Evolutionary conservation across 441 rosid species (phyloP), one percentile per base, ranked within the genome.

Genomic region (Eutrema salsugineum): DNA sequence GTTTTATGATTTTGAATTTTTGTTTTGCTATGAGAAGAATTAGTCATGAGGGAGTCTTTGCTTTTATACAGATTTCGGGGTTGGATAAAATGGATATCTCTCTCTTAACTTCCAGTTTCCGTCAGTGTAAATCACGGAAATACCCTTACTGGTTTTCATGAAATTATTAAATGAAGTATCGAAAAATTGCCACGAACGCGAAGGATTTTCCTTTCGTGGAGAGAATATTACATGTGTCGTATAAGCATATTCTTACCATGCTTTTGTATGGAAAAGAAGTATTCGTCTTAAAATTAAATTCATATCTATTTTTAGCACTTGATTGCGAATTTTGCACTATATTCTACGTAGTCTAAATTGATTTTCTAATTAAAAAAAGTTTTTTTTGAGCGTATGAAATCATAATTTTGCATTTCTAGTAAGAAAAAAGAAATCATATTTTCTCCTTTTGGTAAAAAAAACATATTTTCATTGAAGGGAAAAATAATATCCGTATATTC

Each of bases 1-100:
- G 20, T 40, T 30, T 33, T 43, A 9, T 5, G 1, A 7, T 6
- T 16, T 20, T 6, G 27, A 48, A 61, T 22, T 48, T 57, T 66
- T 2, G 12, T 15, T 33, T 14, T 40, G 62, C 8, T 5, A 2
- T 70, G 48, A 51, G 49, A 54, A 50, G 44, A 50, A 63, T 3
- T 10, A 60, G 78, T 22, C 54, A 6, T 57, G 70, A 20, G 27
- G 44, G 22, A 55, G 80, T 50, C 70, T 71, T 44, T 76, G 84
- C 80, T 85, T 90, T 83, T 88, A 86, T 86, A 88, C 42, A 69
- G 61, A 39, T 63, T 80, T 24, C 60, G 28, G 73, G 22, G 38
- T 50, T 36, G 75, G 46, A 59, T 39, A 10, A 72, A 40, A 49
- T 83, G 91, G 94, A 89, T 89, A 87, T 49, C 46, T 57, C 35